A percentile compares a stretch with the other conserved stretches of the same genome.
Evolutionary conservation across 768 basidiomycete genomes (phyloP).

Genomic region (Tricholoma sp.): DNA sequence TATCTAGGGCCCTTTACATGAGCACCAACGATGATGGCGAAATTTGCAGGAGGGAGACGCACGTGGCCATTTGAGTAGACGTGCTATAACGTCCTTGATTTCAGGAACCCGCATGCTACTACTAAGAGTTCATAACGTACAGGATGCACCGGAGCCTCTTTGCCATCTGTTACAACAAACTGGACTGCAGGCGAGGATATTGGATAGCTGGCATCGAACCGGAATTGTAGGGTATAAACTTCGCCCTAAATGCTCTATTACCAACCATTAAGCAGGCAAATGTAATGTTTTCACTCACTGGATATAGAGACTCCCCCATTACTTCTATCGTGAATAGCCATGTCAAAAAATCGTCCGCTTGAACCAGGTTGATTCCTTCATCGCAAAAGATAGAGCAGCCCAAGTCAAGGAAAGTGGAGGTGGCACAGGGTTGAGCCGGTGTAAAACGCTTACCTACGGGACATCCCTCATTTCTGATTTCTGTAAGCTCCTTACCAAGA

Average conservation of each 20-base stretch:
- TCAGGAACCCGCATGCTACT: constrained; percentile 4
- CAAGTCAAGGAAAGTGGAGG: neutral
- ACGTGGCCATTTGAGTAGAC: constrained; percentile 89
- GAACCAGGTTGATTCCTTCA: constrained; percentile 66
- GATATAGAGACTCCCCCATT: constrained; percentile 77
- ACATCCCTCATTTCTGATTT: constrained; percentile 61
- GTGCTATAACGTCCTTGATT: constrained; percentile 42
- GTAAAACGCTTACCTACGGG: constrained; percentile 51
- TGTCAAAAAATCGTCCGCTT: constrained; percentile 71
- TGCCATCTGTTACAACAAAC: constrained; percentile 65
- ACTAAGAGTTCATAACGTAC: constrained; percentile 37
- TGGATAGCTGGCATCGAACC: constrained; percentile 78
- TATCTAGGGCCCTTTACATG: constrained; percentile 43
- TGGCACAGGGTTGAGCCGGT: neutral
- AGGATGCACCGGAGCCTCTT: constrained; percentile 73
- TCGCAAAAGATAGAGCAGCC: constrained; percentile 1
- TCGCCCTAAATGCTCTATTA: constrained; percentile 49
- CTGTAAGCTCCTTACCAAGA: constrained; percentile 65
- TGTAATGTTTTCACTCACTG: constrained; percentile 35
- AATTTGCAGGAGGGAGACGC: constrained; percentile 16
- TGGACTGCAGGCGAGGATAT: constrained; percentile 87
- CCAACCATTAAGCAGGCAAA: neutral
- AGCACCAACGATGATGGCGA: constrained; percentile 4
- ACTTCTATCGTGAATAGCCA: constrained; percentile 82
- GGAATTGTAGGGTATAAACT: constrained; percentile 72